phyloP scores from a whole-genome alignment of 2,329 filamentous ascomycete species.

The Calonectria hawksworthii region DNA sequence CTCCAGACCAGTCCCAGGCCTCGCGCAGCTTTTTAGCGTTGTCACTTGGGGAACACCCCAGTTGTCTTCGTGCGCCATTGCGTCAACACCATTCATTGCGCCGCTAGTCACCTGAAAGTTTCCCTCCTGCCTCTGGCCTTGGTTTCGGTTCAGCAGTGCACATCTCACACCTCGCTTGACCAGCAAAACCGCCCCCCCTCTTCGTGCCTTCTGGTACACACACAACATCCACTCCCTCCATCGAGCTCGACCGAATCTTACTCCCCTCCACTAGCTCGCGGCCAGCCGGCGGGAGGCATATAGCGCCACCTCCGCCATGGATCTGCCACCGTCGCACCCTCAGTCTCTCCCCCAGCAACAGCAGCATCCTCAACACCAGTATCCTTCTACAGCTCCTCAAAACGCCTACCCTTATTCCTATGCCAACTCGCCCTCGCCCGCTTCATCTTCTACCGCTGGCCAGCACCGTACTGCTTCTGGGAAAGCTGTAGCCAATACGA shows the following conservation, averaged over 20 bases:
- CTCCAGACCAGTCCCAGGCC: not conserved
- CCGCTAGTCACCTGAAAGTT: slow-evolving; percentile 34
- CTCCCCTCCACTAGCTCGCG: slow-evolving; percentile 31
- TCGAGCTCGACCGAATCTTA: slow-evolving; percentile 25
- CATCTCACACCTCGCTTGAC: slow-evolving; percentile 22
- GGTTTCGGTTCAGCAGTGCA: not conserved
- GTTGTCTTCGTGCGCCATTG: slow-evolving; percentile 37
- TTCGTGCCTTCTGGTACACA: slow-evolving; percentile 25
- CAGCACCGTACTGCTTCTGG: slow-evolving; percentile 32
- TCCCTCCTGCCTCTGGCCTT: slow-evolving; percentile 27
- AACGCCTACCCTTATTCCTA: slow-evolving; percentile 37
- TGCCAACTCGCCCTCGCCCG: slow-evolving; percentile 38
- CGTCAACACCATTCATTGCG: slow-evolving; percentile 47
- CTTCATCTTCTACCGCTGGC: slow-evolving; percentile 36
- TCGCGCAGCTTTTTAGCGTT: slow-evolving; percentile 12
- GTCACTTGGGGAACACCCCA: slow-evolving; percentile 6
- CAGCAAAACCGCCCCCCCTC: slow-evolving; percentile 31
- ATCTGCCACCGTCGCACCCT: slow-evolving; percentile 41
- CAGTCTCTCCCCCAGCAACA: slow-evolving; percentile 40
- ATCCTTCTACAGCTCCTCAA: slow-evolving; percentile 30
- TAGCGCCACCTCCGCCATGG: slow-evolving; percentile 50
- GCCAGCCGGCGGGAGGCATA: slow-evolving; percentile 40
- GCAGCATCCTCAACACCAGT: slow-evolving; percentile 34
- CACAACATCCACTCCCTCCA: slow-evolving; percentile 33
- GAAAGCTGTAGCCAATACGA: slow-evolving; percentile 37